Evolutionary conservation across 2,329 filamentous ascomycete genomes (phyloP).

Genomic region (Teratosphaeria viscida): DNA sequence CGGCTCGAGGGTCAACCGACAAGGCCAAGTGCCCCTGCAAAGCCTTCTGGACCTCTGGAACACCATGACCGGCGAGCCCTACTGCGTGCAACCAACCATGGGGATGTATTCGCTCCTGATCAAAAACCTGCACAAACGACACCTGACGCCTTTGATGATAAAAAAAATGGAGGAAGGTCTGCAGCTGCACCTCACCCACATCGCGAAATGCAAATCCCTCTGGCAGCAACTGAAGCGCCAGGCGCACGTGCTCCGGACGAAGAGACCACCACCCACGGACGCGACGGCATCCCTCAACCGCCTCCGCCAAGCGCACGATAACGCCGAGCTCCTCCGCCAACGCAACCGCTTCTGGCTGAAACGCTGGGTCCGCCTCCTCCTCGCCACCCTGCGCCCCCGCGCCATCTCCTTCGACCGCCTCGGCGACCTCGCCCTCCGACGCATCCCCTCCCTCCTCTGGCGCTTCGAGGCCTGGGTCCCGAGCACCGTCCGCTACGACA

Average conservation of each 20-base stretch:
- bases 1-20: slow-evolving; percentile 23
- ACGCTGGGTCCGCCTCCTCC: slow-evolving; percentile 20
- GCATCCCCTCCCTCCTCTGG: slow-evolving; percentile 18
- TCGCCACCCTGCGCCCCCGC: slow-evolving; percentile 6
- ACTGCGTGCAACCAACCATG: slow-evolving; percentile 47
- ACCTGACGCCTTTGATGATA: slow-evolving; percentile 9
- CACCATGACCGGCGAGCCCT: slow-evolving; percentile 49
- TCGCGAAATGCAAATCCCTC: not conserved
- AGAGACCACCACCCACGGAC: not conserved
- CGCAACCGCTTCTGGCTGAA: slow-evolving; percentile 15
- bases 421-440: slow-evolving; percentile 3
- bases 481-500: slow-evolving; percentile 16
- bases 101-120: slow-evolving; percentile 40
- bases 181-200: slow-evolving; percentile 4
- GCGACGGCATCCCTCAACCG: not conserved
- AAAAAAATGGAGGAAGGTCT: slow-evolving; percentile 16
- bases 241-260: not conserved
- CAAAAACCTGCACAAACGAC: slow-evolving; percentile 12
- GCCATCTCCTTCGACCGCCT: not conserved
- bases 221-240: not conserved
- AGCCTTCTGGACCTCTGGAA: slow-evolving; percentile 47
- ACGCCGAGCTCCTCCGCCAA: slow-evolving; percentile 9
- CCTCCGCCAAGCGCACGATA: slow-evolving; percentile 8
- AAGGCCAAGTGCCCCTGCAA: slow-evolving; percentile 27
- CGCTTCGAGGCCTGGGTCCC: slow-evolving; percentile 15